Evolutionary conservation across 176 grass and related monocot species (phyloP), one percentile per base, ranked within the genome.

Genomic region (Avena eriantha): DNA sequence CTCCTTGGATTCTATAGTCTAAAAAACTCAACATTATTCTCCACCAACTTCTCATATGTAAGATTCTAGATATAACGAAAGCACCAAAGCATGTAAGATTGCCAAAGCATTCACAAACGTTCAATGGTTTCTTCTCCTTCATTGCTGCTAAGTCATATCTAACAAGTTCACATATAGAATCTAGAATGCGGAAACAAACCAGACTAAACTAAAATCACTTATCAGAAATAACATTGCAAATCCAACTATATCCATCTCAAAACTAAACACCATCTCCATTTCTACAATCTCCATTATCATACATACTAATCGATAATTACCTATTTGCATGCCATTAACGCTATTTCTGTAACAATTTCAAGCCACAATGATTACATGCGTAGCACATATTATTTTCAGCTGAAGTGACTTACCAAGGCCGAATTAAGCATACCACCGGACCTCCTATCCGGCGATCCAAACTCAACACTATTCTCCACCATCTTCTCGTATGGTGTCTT

Each of bases 401-500:
- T 61, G 7, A 68, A 74, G 45, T 72, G 55, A 10, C 87, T 92
- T 92, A 99, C 97, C 94, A 99, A 69, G 29, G 91, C 97, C 36
- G 92, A 91, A 87, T 99, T 99, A 88, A 93, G 88, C 87, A 99
- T 93, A 59, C 97, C 94, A 3, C 94, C 92, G 1, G 94, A 93
- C 81, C 90, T 90, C 82, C 87, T 99, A 65, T 99, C 97, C 2
- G 97, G 97, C 1, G 97, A 99, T 3, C 97, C 97, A 80, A 99
- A 99, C 73, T 99, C 97, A 46, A 99, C 97, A 46, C 72, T 92
- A 45, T 99, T 99, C 48, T 97, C 97, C 58, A 96, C 82, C 97
- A 99, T 99, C 90, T 99, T 99, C 82, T 99, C 97, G 13, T 99
- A 99, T 12, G 97, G 97, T 14, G 97, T 93, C 80, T 94, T 99